Percentiles rank a stretch among this genome's conserved stretches.
Evolutionary conservation across 108 stramenopile genomes (phyloP).

Genomic region (Chaetoceros tenuissimus): DNA sequence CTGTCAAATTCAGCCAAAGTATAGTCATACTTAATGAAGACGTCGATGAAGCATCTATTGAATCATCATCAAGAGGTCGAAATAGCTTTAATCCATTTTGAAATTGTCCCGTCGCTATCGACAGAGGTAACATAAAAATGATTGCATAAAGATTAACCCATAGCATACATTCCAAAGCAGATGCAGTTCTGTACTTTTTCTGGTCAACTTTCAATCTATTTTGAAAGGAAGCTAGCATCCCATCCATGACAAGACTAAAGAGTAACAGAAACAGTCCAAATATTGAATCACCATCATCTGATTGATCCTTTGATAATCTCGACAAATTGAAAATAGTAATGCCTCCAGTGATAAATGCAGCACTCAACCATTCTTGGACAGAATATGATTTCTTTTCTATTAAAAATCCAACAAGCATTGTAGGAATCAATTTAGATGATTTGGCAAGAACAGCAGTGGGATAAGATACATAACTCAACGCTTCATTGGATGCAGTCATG

Average conservation of each 20-base stretch:
- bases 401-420: slow-evolving; percentile 74
- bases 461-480: slow-evolving; percentile 77
- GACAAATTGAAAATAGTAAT: slow-evolving; percentile 67
- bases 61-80: slow-evolving; percentile 14
- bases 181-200: slow-evolving; percentile 42
- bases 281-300: slow-evolving; percentile 28
- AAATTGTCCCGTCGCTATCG: slow-evolving; percentile 49
- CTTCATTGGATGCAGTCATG: slow-evolving; percentile 73
- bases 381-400: slow-evolving; percentile 41
- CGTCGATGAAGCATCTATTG: slow-evolving; percentile 12
- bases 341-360: slow-evolving; percentile 59
- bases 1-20: slow-evolving; percentile 50
- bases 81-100: slow-evolving; percentile 45
- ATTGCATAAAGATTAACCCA: slow-evolving; percentile 68
- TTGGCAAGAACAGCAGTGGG: slow-evolving; percentile 91
- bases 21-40: slow-evolving; percentile 11
- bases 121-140: slow-evolving; percentile 53
- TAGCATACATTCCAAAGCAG: slow-evolving; percentile 77
- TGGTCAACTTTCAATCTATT: slow-evolving; percentile 40
- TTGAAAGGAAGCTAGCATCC: slow-evolving; percentile 68
- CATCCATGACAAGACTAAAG: slow-evolving; percentile 64
- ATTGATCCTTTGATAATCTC: slow-evolving; percentile 11
- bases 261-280: slow-evolving; percentile 57
- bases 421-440: slow-evolving; percentile 90
- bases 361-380: slow-evolving; percentile 64